Percentiles rank a stretch among this genome's conserved stretches.
These are phyloP conservation scores for Eucalyptus sp. DNA, from an alignment of 345 rosid species.

Conservation along the genomic window DNA sequence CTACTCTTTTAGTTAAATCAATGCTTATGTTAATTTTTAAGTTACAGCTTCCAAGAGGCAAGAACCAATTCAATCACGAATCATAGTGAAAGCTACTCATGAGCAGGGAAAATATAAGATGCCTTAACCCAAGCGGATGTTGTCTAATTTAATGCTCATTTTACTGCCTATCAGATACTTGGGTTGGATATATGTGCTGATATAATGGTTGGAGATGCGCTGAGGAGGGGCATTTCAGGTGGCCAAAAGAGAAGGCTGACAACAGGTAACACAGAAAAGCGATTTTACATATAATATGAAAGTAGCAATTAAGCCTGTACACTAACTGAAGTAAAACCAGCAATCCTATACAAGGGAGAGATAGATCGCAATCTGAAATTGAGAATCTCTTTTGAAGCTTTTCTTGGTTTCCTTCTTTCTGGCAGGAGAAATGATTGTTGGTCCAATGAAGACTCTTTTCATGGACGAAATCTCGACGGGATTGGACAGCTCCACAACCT, in stretches of 20 bases:
- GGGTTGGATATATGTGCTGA: slow-evolving; percentile 43
- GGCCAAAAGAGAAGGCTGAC: slow-evolving; percentile 41
- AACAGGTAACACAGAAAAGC: slow-evolving; percentile 12
- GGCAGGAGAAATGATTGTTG: slow-evolving; percentile 67
- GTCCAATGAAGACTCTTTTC: slow-evolving; percentile 48
- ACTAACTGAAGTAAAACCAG: not conserved
- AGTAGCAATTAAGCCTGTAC: not conserved
- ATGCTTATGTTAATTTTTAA: not conserved
- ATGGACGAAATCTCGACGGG: slow-evolving; percentile 82
- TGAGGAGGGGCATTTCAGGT: slow-evolving; percentile 41
- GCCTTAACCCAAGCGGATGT: not conserved
- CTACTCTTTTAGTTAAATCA: not conserved
- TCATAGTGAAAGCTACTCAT: not conserved
- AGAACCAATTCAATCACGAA: not conserved
- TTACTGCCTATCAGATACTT: slow-evolving; percentile 10
- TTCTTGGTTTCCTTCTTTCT: not conserved
- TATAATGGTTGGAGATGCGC: slow-evolving; percentile 29
- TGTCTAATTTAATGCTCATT: not conserved
- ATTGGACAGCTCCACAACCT: slow-evolving; percentile 59
- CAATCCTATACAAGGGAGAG: not conserved
- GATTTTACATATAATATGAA: not conserved
- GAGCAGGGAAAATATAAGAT: not conserved
- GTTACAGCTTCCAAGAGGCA: not conserved
- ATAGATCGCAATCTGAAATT: not conserved
- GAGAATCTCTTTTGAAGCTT: not conserved